Conservation (phyloP, 345 rosid species). For the Euphorbia lathyris region DNA sequence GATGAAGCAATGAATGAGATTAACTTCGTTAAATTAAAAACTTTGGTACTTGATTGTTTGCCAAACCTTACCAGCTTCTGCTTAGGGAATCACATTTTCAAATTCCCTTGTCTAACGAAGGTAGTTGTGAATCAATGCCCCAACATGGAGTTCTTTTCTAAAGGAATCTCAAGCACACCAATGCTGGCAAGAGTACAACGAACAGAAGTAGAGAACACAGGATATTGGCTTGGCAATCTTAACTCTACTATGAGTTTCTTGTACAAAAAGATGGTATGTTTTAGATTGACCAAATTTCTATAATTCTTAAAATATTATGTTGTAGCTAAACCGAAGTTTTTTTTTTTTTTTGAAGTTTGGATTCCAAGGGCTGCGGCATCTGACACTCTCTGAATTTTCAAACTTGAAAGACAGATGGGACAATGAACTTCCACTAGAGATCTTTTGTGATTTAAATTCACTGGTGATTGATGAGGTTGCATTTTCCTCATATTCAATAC, state of each 20-base stretch:
- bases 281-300: background rate
- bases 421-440: background rate
- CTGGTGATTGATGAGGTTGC: background rate
- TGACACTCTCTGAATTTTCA: slow-evolving; percentile 2
- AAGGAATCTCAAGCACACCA: background rate
- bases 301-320: background rate
- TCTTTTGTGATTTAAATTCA: background rate
- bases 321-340: background rate
- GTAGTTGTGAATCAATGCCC: background rate
- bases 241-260: background rate
- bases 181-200: too few relatives aligned
- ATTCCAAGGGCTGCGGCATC: background rate
- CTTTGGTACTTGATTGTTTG: background rate
- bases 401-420: background rate
- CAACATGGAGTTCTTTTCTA: background rate
- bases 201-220: background rate
- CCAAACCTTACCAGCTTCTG: slow-evolving; percentile 3
- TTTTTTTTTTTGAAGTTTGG: background rate
- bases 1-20: background rate
- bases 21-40: background rate
- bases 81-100: background rate
- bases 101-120: slow-evolving; percentile 6
- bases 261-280: background rate
- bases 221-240: background rate
- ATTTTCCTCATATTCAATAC: background rate